Percentiles rank a stretch among this genome's conserved stretches.
phyloP scores from a whole-genome alignment of 768 basidiomycete genomes.

The Rhizopogon vesiculosus region DNA sequence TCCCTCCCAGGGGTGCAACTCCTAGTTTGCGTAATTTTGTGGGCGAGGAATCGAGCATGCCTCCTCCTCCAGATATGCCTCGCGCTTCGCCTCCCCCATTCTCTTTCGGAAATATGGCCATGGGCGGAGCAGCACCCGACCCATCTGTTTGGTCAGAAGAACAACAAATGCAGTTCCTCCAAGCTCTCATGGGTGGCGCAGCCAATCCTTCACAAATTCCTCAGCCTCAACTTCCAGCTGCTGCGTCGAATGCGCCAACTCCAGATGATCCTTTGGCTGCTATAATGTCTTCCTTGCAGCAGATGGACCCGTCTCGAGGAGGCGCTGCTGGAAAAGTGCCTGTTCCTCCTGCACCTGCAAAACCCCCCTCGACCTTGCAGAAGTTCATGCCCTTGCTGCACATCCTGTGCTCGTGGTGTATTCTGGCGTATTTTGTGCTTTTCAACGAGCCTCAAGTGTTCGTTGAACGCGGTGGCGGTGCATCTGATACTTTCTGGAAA shows the following conservation, averaged over 20 bases:
- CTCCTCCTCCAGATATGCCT: slow-evolving; percentile 21
- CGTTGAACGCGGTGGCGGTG: slow-evolving; percentile 29
- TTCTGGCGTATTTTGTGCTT: slow-evolving; percentile 66
- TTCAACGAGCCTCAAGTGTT: slow-evolving; percentile 57
- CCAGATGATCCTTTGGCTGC: slow-evolving; percentile 44
- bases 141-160: slow-evolving; percentile 63
- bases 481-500: slow-evolving; percentile 40
- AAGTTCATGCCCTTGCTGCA: slow-evolving; percentile 66
- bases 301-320: slow-evolving; percentile 20
- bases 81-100: slow-evolving; percentile 21
- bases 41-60: slow-evolving; percentile 30
- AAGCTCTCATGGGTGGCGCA: slow-evolving; percentile 48
- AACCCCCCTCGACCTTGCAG: slow-evolving; percentile 45
- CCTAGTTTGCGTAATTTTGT: slow-evolving; percentile 26
- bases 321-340: slow-evolving; percentile 23
- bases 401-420: slow-evolving; percentile 54
- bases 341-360: slow-evolving; percentile 12
- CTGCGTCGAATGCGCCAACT: slow-evolving; percentile 7
- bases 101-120: slow-evolving; percentile 14
- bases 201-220: slow-evolving; percentile 25
- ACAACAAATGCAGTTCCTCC: slow-evolving; percentile 65
- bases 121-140: slow-evolving; percentile 32
- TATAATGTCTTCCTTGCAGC: slow-evolving; percentile 30
- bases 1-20: slow-evolving; percentile 11
- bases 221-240: slow-evolving; percentile 2